Evolutionary conservation across 192 early-diverging fungal genomes (phyloP).

Genomic region (Globomyces pollinis-pini): DNA sequence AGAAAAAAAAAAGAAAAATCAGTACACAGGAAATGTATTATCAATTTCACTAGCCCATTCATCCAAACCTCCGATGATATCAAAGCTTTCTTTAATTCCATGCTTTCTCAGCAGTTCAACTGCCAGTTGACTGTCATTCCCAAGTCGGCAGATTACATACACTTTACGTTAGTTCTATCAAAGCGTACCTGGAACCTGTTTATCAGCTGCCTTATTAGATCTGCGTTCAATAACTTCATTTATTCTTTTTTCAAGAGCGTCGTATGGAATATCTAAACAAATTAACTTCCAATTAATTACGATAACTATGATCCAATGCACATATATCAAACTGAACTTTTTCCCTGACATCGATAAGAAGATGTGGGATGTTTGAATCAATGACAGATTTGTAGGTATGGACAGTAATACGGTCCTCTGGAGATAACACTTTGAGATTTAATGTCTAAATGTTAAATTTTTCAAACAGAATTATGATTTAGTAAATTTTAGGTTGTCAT

Average conservation of each 20-base stretch:
- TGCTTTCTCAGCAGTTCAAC: constrained; percentile 61
- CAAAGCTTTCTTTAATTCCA: constrained; percentile 58
- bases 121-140: constrained; percentile 86
- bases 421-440: constrained; percentile 25
- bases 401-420: constrained; percentile 35
- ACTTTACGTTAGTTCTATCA: constrained; percentile 44
- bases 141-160: constrained; percentile 78
- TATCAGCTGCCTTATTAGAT: constrained; percentile 6
- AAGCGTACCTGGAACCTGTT: constrained; percentile 12
- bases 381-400: constrained; percentile 43
- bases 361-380: constrained; percentile 35
- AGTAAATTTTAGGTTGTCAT: not conserved
- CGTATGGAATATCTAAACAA: constrained; percentile 54
- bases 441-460: too few species aligned
- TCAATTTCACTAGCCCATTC: constrained; percentile 73
- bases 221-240: too few species aligned
- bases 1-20: constrained; percentile 14
- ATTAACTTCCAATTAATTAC: too few species aligned
- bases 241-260: constrained; percentile 19
- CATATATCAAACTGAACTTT: constrained; percentile 78
- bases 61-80: constrained; percentile 76
- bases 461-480: too few species aligned
- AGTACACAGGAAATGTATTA: constrained; percentile 53
- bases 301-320: constrained; percentile 56
- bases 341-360: constrained; percentile 89